A percentile compares a stretch with the other conserved stretches of the same genome.
Evolutionary conservation across 2,329 filamentous ascomycete species (phyloP).

Genomic region (Hypoxylon sp.): DNA sequence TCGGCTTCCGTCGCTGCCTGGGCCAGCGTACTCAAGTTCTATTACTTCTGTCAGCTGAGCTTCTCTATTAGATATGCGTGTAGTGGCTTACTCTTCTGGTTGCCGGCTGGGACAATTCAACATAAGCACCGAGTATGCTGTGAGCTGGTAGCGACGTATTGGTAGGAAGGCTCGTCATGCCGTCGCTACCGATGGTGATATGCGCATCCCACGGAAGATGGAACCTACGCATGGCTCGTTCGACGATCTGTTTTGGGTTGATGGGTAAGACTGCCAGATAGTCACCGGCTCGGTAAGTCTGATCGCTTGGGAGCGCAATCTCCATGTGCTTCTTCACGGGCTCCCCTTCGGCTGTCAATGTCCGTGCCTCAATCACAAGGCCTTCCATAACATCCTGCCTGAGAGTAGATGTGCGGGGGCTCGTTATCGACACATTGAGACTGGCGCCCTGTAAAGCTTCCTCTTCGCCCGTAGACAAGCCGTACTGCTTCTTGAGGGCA

Average conservation of each 20-base stretch:
- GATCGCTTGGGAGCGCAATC: constrained; percentile 70
- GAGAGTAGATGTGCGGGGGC: constrained; percentile 63
- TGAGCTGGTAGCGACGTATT: constrained; percentile 65
- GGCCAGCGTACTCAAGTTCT: constrained; percentile 51
- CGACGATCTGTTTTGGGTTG: constrained; percentile 69
- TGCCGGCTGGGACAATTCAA: constrained; percentile 76
- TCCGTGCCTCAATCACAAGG: constrained; percentile 60
- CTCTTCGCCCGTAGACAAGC: constrained; percentile 31
- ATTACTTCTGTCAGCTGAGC: constrained; percentile 18
- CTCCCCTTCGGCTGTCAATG: constrained; percentile 59
- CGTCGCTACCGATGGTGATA: constrained; percentile 64
- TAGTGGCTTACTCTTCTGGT: constrained; percentile 65
- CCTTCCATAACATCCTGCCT: constrained; percentile 71
- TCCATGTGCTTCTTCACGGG: constrained; percentile 70
- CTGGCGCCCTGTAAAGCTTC: constrained; percentile 35
- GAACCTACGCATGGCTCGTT: constrained; percentile 71
- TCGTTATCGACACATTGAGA: constrained; percentile 60
- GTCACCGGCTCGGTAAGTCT: constrained; percentile 75
- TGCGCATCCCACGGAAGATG: constrained; percentile 73
- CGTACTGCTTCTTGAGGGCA: constrained; percentile 50
- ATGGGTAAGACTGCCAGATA: constrained; percentile 78
- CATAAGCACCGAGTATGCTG: constrained; percentile 72
- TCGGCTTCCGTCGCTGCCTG: constrained; percentile 39
- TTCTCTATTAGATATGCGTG: not conserved
- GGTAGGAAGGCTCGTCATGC: constrained; percentile 62